These are phyloP conservation scores for Adenanthera pavonina DNA, from an alignment of 306 rosid species.

Conservation along the genomic window DNA sequence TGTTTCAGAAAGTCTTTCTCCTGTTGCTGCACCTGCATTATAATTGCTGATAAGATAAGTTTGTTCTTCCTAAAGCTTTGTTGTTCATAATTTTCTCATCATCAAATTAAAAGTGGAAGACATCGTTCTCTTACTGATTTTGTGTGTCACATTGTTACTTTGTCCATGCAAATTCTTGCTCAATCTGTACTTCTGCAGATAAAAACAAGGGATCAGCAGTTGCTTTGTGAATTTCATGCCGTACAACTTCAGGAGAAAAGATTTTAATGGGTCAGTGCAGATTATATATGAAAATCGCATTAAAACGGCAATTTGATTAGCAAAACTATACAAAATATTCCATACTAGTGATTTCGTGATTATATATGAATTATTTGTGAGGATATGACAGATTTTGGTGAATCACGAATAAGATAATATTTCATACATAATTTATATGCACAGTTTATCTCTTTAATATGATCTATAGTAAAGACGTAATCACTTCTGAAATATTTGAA, in stretches of 20 bases:
- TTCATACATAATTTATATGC: slow-evolving; percentile 10
- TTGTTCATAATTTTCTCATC: slow-evolving; percentile 5
- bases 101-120: slow-evolving; percentile 8
- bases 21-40: slow-evolving; percentile 50
- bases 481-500: not conserved
- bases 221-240: not conserved
- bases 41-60: slow-evolving; percentile 24
- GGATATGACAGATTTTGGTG: not conserved
- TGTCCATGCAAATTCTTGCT: slow-evolving; percentile 86
- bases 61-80: slow-evolving; percentile 34
- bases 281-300: slow-evolving; percentile 8
- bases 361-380: not conserved
- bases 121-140: slow-evolving; percentile 60
- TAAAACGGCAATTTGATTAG: slow-evolving; percentile 9
- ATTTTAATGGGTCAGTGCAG: slow-evolving; percentile 6
- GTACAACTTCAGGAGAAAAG: not conserved
- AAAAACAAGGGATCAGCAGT: slow-evolving; percentile 37
- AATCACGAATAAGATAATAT: slow-evolving; percentile 29
- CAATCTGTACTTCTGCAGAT: slow-evolving; percentile 80
- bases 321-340: not conserved
- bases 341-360: slow-evolving; percentile 17
- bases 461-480: not conserved
- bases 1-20: slow-evolving; percentile 60
- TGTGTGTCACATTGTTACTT: slow-evolving; percentile 52
- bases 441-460: not conserved